Evolutionary conservation across 2,329 filamentous ascomycete genomes (phyloP).

Genomic region (Alternaria sp.): DNA sequence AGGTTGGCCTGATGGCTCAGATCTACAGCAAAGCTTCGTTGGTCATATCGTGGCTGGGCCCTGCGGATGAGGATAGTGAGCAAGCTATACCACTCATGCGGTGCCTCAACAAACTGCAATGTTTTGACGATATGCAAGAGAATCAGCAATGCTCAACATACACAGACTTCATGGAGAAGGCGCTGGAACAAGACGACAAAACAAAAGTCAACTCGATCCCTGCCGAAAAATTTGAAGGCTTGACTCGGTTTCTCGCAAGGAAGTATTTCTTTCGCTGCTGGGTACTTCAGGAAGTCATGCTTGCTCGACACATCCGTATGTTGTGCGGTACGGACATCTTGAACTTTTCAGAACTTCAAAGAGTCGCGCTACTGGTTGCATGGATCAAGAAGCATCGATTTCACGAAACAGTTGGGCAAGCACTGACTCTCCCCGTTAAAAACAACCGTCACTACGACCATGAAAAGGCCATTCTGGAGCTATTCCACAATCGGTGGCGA

Average conservation of each 20-base stretch:
- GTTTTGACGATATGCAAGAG: background rate
- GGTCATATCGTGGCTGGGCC: constrained; percentile 20
- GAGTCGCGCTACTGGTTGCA: background rate
- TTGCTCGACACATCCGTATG: background rate
- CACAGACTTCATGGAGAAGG: background rate
- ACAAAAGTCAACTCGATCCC: background rate
- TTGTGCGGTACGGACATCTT: background rate
- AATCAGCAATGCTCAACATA: background rate
- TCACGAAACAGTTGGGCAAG: background rate
- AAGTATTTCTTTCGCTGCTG: constrained; percentile 7
- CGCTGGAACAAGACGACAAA: background rate
- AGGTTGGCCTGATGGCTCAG: constrained; percentile 15
- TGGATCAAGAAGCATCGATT: background rate
- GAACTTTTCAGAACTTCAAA: background rate
- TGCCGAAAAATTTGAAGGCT: background rate
- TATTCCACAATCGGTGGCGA: background rate
- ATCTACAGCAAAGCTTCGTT: constrained; percentile 9
- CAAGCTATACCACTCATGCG: background rate
- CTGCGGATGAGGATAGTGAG: background rate
- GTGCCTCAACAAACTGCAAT: background rate
- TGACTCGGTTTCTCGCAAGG: constrained; percentile 2
- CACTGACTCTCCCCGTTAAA: background rate
- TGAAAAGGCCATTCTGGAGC: background rate
- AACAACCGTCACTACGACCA: background rate
- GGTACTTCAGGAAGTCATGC: constrained; percentile 4